Evolutionary conservation across 441 rosid species (phyloP).

Genomic region (Arabidopsis hybrid): DNA sequence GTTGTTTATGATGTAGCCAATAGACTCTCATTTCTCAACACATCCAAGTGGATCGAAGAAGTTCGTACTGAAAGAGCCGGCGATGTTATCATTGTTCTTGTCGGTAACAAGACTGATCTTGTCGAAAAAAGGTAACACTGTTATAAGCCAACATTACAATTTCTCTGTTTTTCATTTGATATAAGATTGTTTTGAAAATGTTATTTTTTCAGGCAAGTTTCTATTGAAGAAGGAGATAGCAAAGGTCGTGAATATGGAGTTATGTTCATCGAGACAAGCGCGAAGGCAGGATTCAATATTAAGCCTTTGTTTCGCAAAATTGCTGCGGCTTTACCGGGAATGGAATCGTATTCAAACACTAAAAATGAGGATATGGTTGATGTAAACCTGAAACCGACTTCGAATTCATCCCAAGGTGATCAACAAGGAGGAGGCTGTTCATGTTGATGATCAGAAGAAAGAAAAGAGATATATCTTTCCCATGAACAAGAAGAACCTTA

Average conservation of each 20-base stretch:
- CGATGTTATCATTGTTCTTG: constrained; percentile 86
- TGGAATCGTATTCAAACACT: constrained; percentile 69
- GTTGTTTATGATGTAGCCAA: constrained; percentile 82
- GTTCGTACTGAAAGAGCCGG: constrained; percentile 81
- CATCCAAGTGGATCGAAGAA: constrained; percentile 87
- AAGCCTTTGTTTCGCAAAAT: constrained; percentile 81
- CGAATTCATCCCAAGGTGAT: constrained; percentile 32
- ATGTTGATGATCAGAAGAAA: constrained; percentile 37
- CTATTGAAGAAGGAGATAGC: constrained; percentile 74
- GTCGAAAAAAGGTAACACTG: constrained; percentile 74
- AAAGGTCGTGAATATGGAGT: constrained; percentile 65
- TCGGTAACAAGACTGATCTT: constrained; percentile 90
- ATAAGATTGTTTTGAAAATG: neutral
- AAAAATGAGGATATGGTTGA: constrained; percentile 81
- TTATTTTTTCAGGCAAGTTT: constrained; percentile 56
- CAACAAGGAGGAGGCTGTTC: constrained; percentile 42
- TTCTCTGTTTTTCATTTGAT: neutral
- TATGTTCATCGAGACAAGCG: constrained; percentile 73
- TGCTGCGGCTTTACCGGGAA: constrained; percentile 73
- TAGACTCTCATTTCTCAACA: constrained; percentile 81
- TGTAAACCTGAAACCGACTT: constrained; percentile 61
- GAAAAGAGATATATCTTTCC: neutral
- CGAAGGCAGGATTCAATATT: constrained; percentile 73
- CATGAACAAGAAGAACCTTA: constrained; percentile 6
- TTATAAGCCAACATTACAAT: neutral